Evolutionary conservation across 768 basidiomycete genomes (phyloP).

Genomic region (Panellus pusillus): DNA sequence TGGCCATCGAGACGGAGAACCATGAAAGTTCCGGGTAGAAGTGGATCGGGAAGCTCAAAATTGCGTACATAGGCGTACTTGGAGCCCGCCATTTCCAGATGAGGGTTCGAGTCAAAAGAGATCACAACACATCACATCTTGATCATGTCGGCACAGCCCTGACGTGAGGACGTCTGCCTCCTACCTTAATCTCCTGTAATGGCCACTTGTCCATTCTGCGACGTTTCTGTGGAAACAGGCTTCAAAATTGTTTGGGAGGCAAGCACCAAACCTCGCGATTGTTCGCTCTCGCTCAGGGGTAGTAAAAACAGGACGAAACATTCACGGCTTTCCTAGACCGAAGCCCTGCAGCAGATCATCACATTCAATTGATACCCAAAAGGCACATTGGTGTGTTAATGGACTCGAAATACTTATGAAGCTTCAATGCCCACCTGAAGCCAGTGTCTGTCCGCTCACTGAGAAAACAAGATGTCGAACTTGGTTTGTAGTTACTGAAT

Average conservation of each 20-base stretch:
- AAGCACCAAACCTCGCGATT: slow-evolving; percentile 1
- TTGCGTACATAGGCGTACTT: slow-evolving; percentile 87
- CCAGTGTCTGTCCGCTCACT: slow-evolving; percentile 57
- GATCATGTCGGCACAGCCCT: slow-evolving; percentile 20
- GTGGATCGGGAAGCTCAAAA: slow-evolving; percentile 85
- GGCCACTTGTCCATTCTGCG: slow-evolving; percentile 44
- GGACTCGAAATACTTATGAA: not conserved
- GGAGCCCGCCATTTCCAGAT: slow-evolving; percentile 86
- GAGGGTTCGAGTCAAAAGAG: slow-evolving; percentile 77
- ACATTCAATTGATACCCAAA: slow-evolving; percentile 54
- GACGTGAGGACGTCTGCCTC: not conserved
- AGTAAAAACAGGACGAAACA: slow-evolving; percentile 38
- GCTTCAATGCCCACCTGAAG: slow-evolving; percentile 32
- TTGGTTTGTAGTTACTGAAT: slow-evolving; percentile 40
- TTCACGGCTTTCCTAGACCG: slow-evolving; percentile 55
- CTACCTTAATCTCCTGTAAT: slow-evolving; percentile 51
- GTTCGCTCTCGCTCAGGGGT: not conserved
- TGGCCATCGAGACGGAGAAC: slow-evolving; percentile 90
- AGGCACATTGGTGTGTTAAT: slow-evolving; percentile 44
- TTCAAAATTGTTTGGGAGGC: slow-evolving; percentile 56
- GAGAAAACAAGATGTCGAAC: slow-evolving; percentile 39
- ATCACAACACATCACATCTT: slow-evolving; percentile 45
- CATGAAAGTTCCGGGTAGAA: slow-evolving; percentile 83
- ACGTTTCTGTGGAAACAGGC: slow-evolving; percentile 38
- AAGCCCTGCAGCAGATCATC: slow-evolving; percentile 48